Evolutionary conservation across 352 stramenopile genomes (phyloP).

Genomic region (Globisporangium yorkense): DNA sequence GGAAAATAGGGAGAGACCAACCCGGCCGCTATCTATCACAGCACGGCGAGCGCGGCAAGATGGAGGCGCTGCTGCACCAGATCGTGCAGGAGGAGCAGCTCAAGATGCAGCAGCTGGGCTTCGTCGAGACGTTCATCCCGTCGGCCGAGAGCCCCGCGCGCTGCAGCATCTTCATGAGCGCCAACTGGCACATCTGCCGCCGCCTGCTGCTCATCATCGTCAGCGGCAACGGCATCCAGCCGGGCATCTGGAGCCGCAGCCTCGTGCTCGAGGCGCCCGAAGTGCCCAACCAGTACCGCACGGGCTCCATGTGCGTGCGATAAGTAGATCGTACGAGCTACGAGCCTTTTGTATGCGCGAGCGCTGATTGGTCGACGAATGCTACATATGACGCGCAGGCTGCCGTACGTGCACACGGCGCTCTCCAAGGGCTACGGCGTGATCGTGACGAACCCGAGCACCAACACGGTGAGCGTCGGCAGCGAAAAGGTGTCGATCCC

Average conservation of each 20-base stretch:
- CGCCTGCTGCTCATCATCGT: constrained; percentile 74
- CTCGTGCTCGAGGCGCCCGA: constrained; percentile 70
- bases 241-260: constrained; percentile 80
- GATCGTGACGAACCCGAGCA: constrained; percentile 77
- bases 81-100: constrained; percentile 83
- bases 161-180: constrained; percentile 79
- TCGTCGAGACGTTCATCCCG: constrained; percentile 77
- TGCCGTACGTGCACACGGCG: constrained; percentile 75
- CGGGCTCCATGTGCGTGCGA: constrained; percentile 55
- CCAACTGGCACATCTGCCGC: constrained; percentile 78
- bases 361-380: neutral
- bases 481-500: constrained; percentile 74
- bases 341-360: too few species aligned
- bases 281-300: constrained; percentile 73
- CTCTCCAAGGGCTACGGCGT: constrained; percentile 77
- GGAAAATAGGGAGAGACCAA: neutral
- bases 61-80: constrained; percentile 77
- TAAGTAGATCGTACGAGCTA: too few species aligned
- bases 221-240: constrained; percentile 80
- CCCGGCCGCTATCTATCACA: neutral
- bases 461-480: constrained; percentile 65
- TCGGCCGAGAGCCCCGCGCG: constrained; percentile 53
- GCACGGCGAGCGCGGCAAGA: constrained; percentile 46
- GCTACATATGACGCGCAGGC: constrained; percentile 11
- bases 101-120: constrained; percentile 81